Evolutionary conservation across 352 stramenopile genomes (phyloP).

Genomic region (Phytophthora agathidicida): DNA sequence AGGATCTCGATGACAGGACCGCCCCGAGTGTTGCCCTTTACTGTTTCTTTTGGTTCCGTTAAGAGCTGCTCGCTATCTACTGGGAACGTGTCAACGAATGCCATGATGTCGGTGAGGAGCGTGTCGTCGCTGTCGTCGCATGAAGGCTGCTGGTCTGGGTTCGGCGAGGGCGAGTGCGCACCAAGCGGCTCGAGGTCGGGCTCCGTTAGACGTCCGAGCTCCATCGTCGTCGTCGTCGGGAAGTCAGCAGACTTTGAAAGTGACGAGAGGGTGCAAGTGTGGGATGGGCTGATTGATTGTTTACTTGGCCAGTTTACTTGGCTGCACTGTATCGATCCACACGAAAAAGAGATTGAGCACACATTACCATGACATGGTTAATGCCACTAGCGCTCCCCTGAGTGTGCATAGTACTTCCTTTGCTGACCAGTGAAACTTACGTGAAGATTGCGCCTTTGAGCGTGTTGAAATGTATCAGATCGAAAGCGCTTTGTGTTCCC

Average conservation of each 20-base stretch:
- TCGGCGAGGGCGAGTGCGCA: not conserved
- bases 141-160: not conserved
- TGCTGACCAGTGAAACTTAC: no score
- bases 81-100: constrained; percentile 37
- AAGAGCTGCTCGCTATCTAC: constrained; percentile 21
- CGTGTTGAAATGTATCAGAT: no score
- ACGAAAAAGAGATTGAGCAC: no score
- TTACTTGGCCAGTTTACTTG: no score
- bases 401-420: no score
- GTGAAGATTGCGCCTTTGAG: no score
- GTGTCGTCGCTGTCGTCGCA: constrained; percentile 2
- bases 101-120: constrained; percentile 19
- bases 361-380: no score
- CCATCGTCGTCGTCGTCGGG: constrained; percentile 11
- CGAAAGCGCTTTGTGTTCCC: no score
- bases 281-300: not conserved
- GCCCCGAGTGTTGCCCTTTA: not conserved
- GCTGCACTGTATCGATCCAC: no score
- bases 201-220: not conserved
- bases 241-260: constrained; percentile 15
- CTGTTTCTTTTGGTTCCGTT: constrained; percentile 1
- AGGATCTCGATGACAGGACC: constrained; percentile 1
- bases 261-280: constrained; percentile 13
- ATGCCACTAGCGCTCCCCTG: no score
- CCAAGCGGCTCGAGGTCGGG: constrained; percentile 8